A percentile compares a stretch with the other conserved stretches of the same genome.
Conservation (phyloP, 371 early-diverging fungal species). For the Mucor sp. region DNA sequence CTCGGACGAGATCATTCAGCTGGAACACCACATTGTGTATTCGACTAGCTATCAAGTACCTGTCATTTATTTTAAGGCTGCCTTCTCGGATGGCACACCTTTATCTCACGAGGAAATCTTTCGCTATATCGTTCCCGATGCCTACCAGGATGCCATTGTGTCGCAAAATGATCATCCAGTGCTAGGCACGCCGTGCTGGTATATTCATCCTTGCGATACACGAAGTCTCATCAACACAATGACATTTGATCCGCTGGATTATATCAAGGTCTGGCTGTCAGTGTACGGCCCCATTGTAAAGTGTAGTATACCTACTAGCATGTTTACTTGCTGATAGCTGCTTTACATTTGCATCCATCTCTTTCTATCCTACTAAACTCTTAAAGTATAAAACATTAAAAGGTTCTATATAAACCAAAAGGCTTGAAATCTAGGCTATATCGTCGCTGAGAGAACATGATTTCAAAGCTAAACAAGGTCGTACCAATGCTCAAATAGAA, state of each 20-base stretch:
- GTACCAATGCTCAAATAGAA: neutral
- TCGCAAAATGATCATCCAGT: conserved; percentile 67
- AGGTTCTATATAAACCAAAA: no score
- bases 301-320: conserved; percentile 18
- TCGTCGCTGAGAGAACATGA: neutral
- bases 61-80: conserved; percentile 66
- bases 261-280: conserved; percentile 43
- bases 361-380: neutral
- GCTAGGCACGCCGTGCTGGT: conserved; percentile 59
- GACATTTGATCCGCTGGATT: conserved; percentile 12
- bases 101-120: conserved; percentile 53
- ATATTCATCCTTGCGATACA: conserved; percentile 78
- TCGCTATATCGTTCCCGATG: conserved; percentile 42
- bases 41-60: conserved; percentile 72
- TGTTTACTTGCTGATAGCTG: neutral
- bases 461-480: neutral
- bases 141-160: conserved; percentile 25
- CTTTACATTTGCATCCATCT: neutral
- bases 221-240: conserved; percentile 48
- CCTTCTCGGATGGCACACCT: conserved; percentile 47
- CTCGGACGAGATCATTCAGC: conserved; percentile 14
- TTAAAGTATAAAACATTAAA: neutral
- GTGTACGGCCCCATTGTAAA: conserved; percentile 31
- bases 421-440: neutral
- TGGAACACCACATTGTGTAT: conserved; percentile 72